Base-by-base conservation (phyloP, 176 grass and related monocot species). In the Zea luxurians region DNA sequence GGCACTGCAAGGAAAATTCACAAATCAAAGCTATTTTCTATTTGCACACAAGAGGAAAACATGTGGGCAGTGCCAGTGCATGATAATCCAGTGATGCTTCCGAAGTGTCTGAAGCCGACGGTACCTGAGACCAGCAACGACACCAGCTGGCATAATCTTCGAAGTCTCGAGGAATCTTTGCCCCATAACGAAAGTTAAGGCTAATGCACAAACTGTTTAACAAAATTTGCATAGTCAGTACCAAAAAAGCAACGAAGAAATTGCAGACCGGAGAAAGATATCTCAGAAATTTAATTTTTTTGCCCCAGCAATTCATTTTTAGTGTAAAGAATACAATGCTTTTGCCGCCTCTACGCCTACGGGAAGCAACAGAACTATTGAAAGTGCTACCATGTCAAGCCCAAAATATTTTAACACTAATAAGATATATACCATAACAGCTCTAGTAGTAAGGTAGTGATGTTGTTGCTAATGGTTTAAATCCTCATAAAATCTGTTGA, bases 91-190 rank as follows among this genome's bases (percentile, higher is more conserved):
- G 68, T 83, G 53, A 54, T 37, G 48, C 36, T 38, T 50, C 47
- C 37, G 5, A 65, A 67, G 7, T 67, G 10, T 13, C 0, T 27
- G 1, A 67, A 37, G 36, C 12, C 5, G 17, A 82, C 9, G 52
- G 55, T 77, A 97, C 95, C 95, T 97, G 80, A 97, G 87, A 46
- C 55, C 80, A 83, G 89, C 87, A 77, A 98, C 92, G 10, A 98
- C 66, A 61, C 87, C 96, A 85, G 96, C 89, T 83, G 91, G 92
- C 96, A 94, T 98, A 72, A 94, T 87, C 81, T 94, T 98, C 16
- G 86, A 94, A 50, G 96, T 98, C 64, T 94, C 87, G 5, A 92
- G 72, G 73, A 86, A 98, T 80, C 96, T 90, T 85, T 92, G 86
- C 13, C 92, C 91, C 96, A 98, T 98, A 20, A 94, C 66, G 54